Base-by-base conservation (phyloP, 2,329 filamentous ascomycete genomes). In the Penicillium oxalicum region DNA sequence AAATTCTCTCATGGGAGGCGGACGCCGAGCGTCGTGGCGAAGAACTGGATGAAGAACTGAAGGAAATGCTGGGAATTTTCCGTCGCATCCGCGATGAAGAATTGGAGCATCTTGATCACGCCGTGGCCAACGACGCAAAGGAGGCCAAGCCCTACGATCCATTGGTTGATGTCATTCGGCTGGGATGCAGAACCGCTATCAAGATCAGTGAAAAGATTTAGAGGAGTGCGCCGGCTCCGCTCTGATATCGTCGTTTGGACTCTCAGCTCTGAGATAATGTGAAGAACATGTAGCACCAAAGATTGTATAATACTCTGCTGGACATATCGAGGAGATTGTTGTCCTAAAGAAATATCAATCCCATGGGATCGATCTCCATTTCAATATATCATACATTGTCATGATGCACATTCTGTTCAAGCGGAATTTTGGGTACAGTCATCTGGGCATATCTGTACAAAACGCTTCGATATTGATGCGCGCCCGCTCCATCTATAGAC, bases 31-130 rank as follows among this genome's bases (percentile, higher is more conserved):
- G 74, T 7, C 78, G 84, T 42, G 91, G 91, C 0, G 89, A 94
- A 65, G 86, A 87, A 40, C 77, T 93, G 0, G 87, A 91, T 3
- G 80, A 80, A 7, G 91, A 97, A 72, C 70, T 98, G 58, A 79
- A 75, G 45, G 79, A 81, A 13, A 73, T 98, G 62, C 75, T 95
- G 34, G 68, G 72, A 33, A 88, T 87, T 26, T 77, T 97, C 56
- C 80, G 91, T 61, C 77, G 84, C 62, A 96, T 96, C 63, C 77
- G 93, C 25, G 93, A 98, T 65, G 93, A 98, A 72, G 93, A 98
- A 73, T 73, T 98, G 49, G 93, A 98, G 76, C 93, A 98, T 74
- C 73, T 98, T 56, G 93, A 98, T 67, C 87, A 95, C 72, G 93
- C 93, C 0, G 86, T 98, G 18, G 86, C 93, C 67, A 86, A 97